Evolutionary conservation across 1,284 basidiomycete genomes (phyloP).

Genomic region (Phellopilus nigrolimitatus): DNA sequence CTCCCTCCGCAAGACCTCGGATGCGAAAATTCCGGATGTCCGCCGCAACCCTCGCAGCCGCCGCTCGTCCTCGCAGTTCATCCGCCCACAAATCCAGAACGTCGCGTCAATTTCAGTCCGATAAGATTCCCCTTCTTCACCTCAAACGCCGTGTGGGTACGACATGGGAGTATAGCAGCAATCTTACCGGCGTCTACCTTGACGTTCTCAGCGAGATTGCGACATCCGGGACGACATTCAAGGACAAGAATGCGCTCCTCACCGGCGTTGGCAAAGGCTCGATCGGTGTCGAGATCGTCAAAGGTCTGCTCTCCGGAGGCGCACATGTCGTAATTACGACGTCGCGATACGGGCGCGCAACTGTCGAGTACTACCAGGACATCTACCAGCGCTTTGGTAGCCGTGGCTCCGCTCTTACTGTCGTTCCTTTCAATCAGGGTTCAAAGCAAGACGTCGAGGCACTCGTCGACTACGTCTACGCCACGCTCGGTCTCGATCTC

Average conservation of each 20-base stretch:
- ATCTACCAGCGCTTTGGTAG: conserved; percentile 97
- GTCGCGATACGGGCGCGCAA: conserved; percentile 88
- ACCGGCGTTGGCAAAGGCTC: conserved; percentile 98
- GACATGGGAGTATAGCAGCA: conserved; percentile 95
- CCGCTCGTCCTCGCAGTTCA: conserved; percentile 90
- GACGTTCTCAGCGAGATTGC: conserved; percentile 98
- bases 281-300: conserved; percentile 96
- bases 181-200: conserved; percentile 92
- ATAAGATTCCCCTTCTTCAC: conserved; percentile 92
- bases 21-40: conserved; percentile 40
- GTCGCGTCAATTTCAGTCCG: conserved; percentile 78
- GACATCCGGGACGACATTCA: conserved; percentile 95
- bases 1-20: conserved; percentile 55
- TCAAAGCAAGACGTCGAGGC: conserved; percentile 98
- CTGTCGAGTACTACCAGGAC: conserved; percentile 97
- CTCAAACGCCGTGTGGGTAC: conserved; percentile 96
- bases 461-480: conserved; percentile 97
- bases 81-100: conserved; percentile 79
- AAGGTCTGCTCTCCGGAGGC: conserved; percentile 93
- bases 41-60: conserved; percentile 61
- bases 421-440: conserved; percentile 98
- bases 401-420: conserved; percentile 91
- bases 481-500: conserved; percentile 89
- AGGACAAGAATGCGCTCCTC: conserved; percentile 96
- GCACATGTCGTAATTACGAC: conserved; percentile 97